Evolutionary conservation across 345 rosid species (phyloP).

Genomic region (Abelmoschus esculentus): DNA sequence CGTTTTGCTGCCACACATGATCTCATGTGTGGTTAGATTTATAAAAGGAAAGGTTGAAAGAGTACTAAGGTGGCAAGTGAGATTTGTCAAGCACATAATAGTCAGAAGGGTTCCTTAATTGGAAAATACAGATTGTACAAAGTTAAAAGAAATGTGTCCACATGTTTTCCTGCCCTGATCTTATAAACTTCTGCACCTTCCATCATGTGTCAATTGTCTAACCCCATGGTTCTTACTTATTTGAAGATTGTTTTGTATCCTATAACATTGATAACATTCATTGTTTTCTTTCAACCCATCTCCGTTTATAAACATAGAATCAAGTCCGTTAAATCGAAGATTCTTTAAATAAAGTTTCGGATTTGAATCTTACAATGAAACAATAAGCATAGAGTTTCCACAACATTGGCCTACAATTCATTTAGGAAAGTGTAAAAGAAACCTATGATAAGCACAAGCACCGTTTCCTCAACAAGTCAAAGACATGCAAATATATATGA

Average conservation of each 20-base stretch:
- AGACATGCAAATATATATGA: background rate
- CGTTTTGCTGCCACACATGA: background rate
- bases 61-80: background rate
- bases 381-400: background rate
- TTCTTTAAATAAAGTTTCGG: too few relatives aligned
- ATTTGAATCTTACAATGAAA: too few relatives aligned
- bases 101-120: background rate
- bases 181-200: background rate
- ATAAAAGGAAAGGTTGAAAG: background rate
- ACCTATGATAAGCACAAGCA: background rate
- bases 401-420: background rate
- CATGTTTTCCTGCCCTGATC: background rate
- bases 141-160: background rate
- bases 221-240: background rate
- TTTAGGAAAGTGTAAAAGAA: background rate
- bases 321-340: too few relatives aligned
- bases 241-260: too few relatives aligned
- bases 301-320: too few relatives aligned
- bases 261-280: background rate
- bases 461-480: background rate
- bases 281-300: background rate
- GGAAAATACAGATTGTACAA: background rate
- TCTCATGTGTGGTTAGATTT: background rate
- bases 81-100: background rate
- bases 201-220: background rate